Conservation (phyloP, 2,329 filamentous ascomycete species). For the Talaromyces albobiverticillius region DNA sequence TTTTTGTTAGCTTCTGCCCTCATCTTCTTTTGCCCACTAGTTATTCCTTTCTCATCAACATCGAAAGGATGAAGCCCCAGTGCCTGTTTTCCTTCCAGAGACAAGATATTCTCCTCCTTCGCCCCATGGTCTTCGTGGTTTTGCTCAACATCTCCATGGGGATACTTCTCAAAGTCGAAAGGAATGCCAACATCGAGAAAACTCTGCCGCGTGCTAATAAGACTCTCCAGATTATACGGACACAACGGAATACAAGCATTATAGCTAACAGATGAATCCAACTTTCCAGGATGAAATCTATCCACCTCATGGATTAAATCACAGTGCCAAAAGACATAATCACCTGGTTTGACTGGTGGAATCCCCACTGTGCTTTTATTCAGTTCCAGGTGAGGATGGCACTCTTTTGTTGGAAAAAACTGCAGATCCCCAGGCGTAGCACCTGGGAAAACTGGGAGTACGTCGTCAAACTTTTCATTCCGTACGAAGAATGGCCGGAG, state of each 20-base stretch:
- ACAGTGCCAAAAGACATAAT: conserved; percentile 27
- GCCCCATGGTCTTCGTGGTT: conserved; percentile 18
- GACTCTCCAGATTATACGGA: conserved; percentile 20
- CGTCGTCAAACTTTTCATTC: conserved; percentile 20
- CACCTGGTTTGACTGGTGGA: conserved; percentile 20
- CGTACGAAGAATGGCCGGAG: conserved; percentile 20
- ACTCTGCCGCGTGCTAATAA: conserved; percentile 15
- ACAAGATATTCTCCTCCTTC: conserved; percentile 18
- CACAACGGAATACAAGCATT: conserved; percentile 21
- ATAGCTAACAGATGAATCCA: conserved; percentile 24
- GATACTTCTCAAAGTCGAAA: conserved; percentile 15
- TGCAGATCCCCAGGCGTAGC: conserved; percentile 19
- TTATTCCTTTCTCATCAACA: conserved; percentile 18
- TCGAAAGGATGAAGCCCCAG: conserved; percentile 20
- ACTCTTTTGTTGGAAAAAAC: conserved; percentile 18
- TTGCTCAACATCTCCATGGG: conserved; percentile 10
- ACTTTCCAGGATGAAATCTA: conserved; percentile 18
- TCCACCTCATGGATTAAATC: conserved; percentile 25
- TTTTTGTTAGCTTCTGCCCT: conserved; percentile 17
- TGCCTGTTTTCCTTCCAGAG: conserved; percentile 16
- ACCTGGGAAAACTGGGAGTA: conserved; percentile 19
- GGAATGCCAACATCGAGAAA: conserved; percentile 17
- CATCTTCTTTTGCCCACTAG: conserved; percentile 18
- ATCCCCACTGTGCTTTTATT: conserved; percentile 20
- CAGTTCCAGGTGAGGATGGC: conserved; percentile 19